phyloP scores from a whole-genome alignment of 345 rosid genomes.

The Streptanthus diversifolius region DNA sequence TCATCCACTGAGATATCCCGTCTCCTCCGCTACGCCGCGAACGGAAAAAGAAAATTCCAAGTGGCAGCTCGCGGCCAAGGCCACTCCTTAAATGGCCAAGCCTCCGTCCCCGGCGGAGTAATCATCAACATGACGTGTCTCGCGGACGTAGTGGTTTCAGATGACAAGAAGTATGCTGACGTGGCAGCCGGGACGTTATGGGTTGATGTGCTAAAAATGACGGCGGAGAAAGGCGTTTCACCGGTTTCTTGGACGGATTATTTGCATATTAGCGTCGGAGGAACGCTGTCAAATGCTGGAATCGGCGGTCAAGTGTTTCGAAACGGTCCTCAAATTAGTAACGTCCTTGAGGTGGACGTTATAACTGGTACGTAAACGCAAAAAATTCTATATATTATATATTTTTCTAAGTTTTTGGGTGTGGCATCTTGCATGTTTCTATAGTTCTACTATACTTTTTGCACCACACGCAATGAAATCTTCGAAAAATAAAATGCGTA shows the following conservation, averaged over 20 bases:
- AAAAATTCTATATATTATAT: neutral
- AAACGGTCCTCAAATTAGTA: slow-evolving; percentile 90
- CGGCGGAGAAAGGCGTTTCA: slow-evolving; percentile 62
- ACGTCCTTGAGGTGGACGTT: slow-evolving; percentile 85
- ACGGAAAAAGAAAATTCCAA: slow-evolving; percentile 39
- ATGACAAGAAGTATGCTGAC: slow-evolving; percentile 55
- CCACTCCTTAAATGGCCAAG: slow-evolving; percentile 81
- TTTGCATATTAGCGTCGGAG: slow-evolving; percentile 82
- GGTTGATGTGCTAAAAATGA: slow-evolving; percentile 66
- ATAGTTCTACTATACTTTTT: slow-evolving; percentile 6
- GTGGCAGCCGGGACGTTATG: slow-evolving; percentile 79
- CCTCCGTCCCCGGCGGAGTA: slow-evolving; percentile 64
- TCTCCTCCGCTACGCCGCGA: slow-evolving; percentile 43
- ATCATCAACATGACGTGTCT: slow-evolving; percentile 77
- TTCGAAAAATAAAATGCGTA: slow-evolving; percentile 20
- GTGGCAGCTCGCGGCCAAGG: slow-evolving; percentile 85
- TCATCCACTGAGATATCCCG: slow-evolving; percentile 46
- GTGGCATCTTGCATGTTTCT: slow-evolving; percentile 7
- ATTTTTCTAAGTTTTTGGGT: neutral
- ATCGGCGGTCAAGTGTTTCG: slow-evolving; percentile 87
- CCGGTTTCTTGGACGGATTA: slow-evolving; percentile 93
- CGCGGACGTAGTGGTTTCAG: slow-evolving; percentile 31
- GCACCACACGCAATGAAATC: slow-evolving; percentile 24
- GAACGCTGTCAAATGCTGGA: slow-evolving; percentile 90
- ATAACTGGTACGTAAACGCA: slow-evolving; percentile 58